Conservation (phyloP, 2,329 filamentous ascomycete genomes). For the Endocalyx cinctus region DNA sequence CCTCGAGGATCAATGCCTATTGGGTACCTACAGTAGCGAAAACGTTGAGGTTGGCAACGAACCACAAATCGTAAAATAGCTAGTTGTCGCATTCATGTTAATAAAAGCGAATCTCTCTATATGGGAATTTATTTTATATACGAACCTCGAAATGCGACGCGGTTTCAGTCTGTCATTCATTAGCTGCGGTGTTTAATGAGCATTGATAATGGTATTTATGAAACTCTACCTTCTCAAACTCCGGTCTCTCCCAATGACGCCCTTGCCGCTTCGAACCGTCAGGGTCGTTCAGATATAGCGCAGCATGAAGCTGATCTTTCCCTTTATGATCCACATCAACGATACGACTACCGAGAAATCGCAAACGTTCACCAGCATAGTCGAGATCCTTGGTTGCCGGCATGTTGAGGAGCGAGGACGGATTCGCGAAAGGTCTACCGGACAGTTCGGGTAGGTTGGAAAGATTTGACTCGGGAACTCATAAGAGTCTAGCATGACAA, state of each 20-base stretch:
- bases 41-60: conserved; percentile 61
- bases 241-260: conserved; percentile 8
- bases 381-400: conserved; percentile 18
- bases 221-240: conserved; percentile 14
- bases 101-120: background rate
- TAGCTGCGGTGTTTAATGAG: conserved; percentile 2
- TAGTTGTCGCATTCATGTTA: conserved; percentile 28
- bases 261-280: conserved; percentile 5
- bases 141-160: conserved; percentile 20
- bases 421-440: no score
- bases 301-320: conserved; percentile 6
- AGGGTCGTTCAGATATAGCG: no score
- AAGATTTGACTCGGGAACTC: no score
- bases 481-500: no score
- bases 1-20: no score
- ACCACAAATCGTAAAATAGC: conserved; percentile 57
- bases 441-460: no score
- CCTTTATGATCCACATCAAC: conserved; percentile 11
- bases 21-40: conserved; percentile 47
- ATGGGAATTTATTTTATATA: no score
- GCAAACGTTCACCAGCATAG: conserved; percentile 17
- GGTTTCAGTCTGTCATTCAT: conserved; percentile 13
- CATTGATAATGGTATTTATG: background rate
- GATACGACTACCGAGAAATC: conserved; percentile 16
- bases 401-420: no score